Base-by-base conservation (phyloP, 2,329 filamentous ascomycete species). In the Lachnum nothofagi region DNA sequence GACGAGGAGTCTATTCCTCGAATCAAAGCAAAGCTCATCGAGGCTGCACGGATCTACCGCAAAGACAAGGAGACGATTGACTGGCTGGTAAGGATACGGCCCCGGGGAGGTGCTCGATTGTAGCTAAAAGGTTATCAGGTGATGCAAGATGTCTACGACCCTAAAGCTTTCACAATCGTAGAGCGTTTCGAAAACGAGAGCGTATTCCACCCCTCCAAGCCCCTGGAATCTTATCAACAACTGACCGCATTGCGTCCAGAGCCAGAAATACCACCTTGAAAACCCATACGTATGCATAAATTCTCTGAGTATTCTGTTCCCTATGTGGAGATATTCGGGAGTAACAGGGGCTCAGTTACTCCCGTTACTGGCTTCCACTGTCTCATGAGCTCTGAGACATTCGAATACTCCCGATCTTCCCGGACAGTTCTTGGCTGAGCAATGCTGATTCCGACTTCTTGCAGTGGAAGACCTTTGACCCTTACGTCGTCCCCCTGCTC, bases 101-200 rank as follows among this genome's bases (percentile, higher is more conserved):
- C 25, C 12, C 12, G 25, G 6, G 25, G 6, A 27, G 25, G 12
- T 12, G 25, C 12, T 6, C 12, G 25, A 12, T 27, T 12, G 12
- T 27, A 27, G 6, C 25, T 27, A 12, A 27, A n/a, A 27, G 25
- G 12, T 27, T 27, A 6, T 12, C 12, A 27, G 25, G 85, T 89
- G 54, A 88, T 88, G 85, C 85, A 88, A 70, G 82, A 83, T 60
- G 75, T 81, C 49, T 73, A 78, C 60, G 85, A 88, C 65, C 74
- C 75, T 38, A 74, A 83, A 49, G 80, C 82, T 42, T 89, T 89
- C 68, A 86, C 82, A 41, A 86, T 89, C 60, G 84, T 89, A 40
- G 85, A 89, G 70, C 73, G 85, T 25, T 89, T 87, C 67, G 75
- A 78, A 60, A 74, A 82, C 52, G 85, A 88, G 65, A 71, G 70